Evolutionary conservation across 306 rosid genomes (phyloP), one percentile per base, ranked within the genome.

Genomic region (Alnus glutinosa): DNA sequence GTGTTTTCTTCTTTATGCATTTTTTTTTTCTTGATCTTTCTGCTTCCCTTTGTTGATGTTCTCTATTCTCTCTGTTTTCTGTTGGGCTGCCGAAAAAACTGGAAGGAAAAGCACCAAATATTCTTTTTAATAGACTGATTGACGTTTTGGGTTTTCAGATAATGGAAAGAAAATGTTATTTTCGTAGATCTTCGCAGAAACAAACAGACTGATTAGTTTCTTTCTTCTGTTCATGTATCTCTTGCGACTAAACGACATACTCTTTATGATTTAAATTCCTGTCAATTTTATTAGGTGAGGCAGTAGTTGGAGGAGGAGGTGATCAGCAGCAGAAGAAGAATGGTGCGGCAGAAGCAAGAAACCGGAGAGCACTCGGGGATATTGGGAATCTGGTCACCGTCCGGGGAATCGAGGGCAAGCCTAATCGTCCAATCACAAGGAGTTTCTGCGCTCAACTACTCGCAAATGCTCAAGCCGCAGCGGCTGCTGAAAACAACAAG

Each of bases 371-470:
- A 15, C 79, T 94, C 2, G 93, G 91, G 8, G 98, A 94, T 78
- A 94, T 94, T 55, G 98, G 98, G 32, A 94, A 92, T 64, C 50
- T 88, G 75, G 96, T 75, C 67, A 75, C 83, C 11, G 70, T 51
- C 15, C 80, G 77, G 75, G 96, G 89, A 28, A 37, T 78, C 49
- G 97, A 92, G 4, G 83, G 74, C 58, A 94, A 94, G 76, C 90
- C 90, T 0, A 83, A 90, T 88, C 98, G 98, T 8, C 98, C 98
- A 10, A 88, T 94, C 47, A 94, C 98, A 19, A 92, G 98, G 88
- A 94, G 91, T 59, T 94, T 94, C 81, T 81, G 96, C 59, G 97
- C 98, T 1, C 97, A 94, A 79, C 67, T 94, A 70, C 89, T 94
- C 7, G 98, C 98, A 12, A 94, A 94, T 73, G 97, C 96, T 1